Percentiles rank a stretch among this genome's conserved stretches.
These are phyloP conservation scores for Hortiboletus flavorubellus DNA, from an alignment of 768 basidiomycete species.

Conservation along the genomic window DNA sequence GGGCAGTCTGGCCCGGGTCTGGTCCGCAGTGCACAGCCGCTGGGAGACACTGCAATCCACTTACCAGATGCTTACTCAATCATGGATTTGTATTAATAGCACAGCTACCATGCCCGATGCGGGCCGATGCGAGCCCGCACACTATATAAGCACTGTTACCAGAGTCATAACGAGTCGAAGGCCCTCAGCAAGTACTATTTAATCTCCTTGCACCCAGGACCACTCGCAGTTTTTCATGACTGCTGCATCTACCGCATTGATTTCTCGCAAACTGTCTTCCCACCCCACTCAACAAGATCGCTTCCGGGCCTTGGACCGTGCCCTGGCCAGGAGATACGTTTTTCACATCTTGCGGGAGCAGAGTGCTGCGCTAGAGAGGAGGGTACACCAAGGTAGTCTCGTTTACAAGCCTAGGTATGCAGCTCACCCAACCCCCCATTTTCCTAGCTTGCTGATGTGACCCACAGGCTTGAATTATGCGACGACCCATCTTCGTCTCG, in stretches of 20 bases:
- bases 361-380: slow-evolving; percentile 15
- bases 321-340: slow-evolving; percentile 32
- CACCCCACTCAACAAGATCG: slow-evolving; percentile 22
- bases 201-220: not conserved
- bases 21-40: not conserved
- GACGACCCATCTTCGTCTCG: slow-evolving; percentile 34
- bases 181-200: not conserved
- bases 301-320: slow-evolving; percentile 30
- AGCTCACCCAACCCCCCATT: not conserved
- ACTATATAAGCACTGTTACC: not conserved
- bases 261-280: slow-evolving; percentile 28
- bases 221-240: slow-evolving; percentile 21
- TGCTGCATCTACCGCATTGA: slow-evolving; percentile 9
- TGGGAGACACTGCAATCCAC: too few relatives aligned
- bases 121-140: not conserved
- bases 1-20: not conserved
- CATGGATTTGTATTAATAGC: too few relatives aligned
- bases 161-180: not conserved
- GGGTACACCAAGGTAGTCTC: slow-evolving; percentile 25
- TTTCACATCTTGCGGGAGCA: slow-evolving; percentile 21
- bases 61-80: too few relatives aligned
- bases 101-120: not conserved
- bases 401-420: slow-evolving; percentile 33
- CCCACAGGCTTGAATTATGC: slow-evolving; percentile 37
- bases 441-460: slow-evolving; percentile 11